Evolutionary conservation across 2,329 filamentous ascomycete species (phyloP), one percentile per base, ranked within the genome.

Genomic region (Neoarthrinium moseri): DNA sequence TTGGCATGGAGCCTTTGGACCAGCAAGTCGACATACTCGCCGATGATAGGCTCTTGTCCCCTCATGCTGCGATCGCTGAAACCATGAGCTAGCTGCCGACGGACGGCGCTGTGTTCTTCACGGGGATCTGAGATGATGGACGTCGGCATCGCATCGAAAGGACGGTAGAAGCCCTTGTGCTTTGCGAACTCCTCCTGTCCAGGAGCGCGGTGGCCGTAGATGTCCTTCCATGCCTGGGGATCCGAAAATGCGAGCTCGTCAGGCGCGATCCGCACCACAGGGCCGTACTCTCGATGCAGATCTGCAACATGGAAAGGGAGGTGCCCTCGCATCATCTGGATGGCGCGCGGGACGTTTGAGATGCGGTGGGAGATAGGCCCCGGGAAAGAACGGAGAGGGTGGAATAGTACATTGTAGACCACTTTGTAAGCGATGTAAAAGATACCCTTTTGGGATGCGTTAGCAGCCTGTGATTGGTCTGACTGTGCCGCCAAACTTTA

Each of bases 11-110:
- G 40, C 41, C 57, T 49, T 46, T 52, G 42, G 15, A 69, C 56
- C 27, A 71, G 50, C 34, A 68, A 52, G 45, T 70, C 58, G 3
- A 71, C 60, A 48, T 72, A 70, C 7, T 51, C 52, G 17, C 54
- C 55, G 45, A 73, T 69, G 40, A 71, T 59, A 22, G 63, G 64
- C 48, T 70, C 68, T 51, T 73, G 69, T 24, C 62, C 68, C 7
- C 66, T 61, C 65, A 73, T 63, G 43, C 62, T 54, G 46, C 63
- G 54, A 23, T 70, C 62, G 45, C 59, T 61, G 55, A 73, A 73
- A 11, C 66, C 69, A 47, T 69, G 66, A 4, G 66, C 61, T 36
- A 73, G 58, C 27, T 63, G 60, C 5, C 66, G 53, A 10, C 68
- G 58, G 36, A 69, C 45, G 21, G 56, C 43, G 11, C 48, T 51